Evolutionary conservation across 1,284 basidiomycete genomes (phyloP), one percentile per base, ranked within the genome.

Genomic region (Heterobasidion parviporum): DNA sequence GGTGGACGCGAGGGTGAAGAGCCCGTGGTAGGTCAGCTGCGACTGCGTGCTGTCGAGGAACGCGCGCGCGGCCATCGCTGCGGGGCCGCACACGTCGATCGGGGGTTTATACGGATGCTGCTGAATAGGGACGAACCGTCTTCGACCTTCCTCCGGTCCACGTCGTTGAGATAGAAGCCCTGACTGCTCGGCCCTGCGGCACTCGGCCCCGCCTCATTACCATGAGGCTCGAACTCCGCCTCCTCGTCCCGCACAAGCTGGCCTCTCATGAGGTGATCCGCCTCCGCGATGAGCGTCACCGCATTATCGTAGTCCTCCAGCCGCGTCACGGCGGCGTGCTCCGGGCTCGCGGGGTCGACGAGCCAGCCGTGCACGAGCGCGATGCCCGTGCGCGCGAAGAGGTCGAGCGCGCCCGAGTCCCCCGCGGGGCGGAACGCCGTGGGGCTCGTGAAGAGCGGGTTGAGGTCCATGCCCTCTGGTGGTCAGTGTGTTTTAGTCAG

Each of bases 321-420:
- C 36, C 71, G 73, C 33, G 72, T 66, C 52, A 94, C 67, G 0
- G 82, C 80, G 1, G 66, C 63, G 26, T 80, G 81, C 63, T 90
- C 87, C 0, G 74, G 68, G 52, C 82, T 83, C 0, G 78, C 76
- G 0, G 87, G 85, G 63, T 96, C 91, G 8, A 87, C 87, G n/a
- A 96, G 77, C 94, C 94, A 96, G 1, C 94, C 94, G 61, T 96
- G 93, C 0, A 94, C 83, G 50, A 96, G 82, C 12, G 81, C 74
- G 50, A 96, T 89, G 7, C 83, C 83, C 1, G 85, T 89, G 52
- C 91, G 82, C n/a, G 85, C 74, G 66, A 97, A 97, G 4, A 96
- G 79, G 53, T 87, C 83, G 35, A 96, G 78, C 67, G 91, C 93
- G 8, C 87, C 88, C 0, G 77, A 77, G 20, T 74, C 73, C 1